phyloP scores from a whole-genome alignment of 2,329 filamentous ascomycete species.

The Verticillium zaregamsianum region DNA sequence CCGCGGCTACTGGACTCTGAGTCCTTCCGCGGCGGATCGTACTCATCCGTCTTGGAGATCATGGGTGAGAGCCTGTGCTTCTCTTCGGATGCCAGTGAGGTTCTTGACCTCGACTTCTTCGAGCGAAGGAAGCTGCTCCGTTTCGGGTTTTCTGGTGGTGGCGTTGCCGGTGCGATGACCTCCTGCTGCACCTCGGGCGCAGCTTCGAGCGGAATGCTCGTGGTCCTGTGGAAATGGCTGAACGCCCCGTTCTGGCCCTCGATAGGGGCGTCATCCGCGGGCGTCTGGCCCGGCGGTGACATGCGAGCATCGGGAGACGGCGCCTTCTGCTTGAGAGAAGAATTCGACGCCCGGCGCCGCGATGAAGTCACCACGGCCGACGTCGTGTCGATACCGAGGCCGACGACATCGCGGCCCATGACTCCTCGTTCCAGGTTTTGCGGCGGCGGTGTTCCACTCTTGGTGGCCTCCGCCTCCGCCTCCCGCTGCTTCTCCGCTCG shows the following conservation, averaged over 20 bases:
- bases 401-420: conserved; percentile 52
- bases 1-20: conserved; percentile 49
- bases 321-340: conserved; percentile 24
- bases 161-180: conserved; percentile 11
- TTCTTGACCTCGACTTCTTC: conserved; percentile 45
- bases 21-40: conserved; percentile 46
- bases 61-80: conserved; percentile 28
- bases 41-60: conserved; percentile 37
- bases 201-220: conserved; percentile 35
- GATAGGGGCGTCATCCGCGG: conserved; percentile 23
- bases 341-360: conserved; percentile 40
- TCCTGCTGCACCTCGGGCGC: conserved; percentile 14
- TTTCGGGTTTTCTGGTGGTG: conserved; percentile 1
- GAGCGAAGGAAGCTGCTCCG: conserved; percentile 32
- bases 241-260: conserved; percentile 13
- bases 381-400: conserved; percentile 52
- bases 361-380: conserved; percentile 54
- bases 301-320: conserved; percentile 18
- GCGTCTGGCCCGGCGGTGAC: neutral
- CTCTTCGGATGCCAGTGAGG: conserved; percentile 38
- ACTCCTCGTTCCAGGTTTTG: conserved; percentile 58
- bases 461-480: conserved; percentile 51
- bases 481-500: conserved; percentile 63
- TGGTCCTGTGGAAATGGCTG: conserved; percentile 43
- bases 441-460: conserved; percentile 46